Base-by-base conservation (phyloP, 2,329 filamentous ascomycete species). In the Phoma sp. region DNA sequence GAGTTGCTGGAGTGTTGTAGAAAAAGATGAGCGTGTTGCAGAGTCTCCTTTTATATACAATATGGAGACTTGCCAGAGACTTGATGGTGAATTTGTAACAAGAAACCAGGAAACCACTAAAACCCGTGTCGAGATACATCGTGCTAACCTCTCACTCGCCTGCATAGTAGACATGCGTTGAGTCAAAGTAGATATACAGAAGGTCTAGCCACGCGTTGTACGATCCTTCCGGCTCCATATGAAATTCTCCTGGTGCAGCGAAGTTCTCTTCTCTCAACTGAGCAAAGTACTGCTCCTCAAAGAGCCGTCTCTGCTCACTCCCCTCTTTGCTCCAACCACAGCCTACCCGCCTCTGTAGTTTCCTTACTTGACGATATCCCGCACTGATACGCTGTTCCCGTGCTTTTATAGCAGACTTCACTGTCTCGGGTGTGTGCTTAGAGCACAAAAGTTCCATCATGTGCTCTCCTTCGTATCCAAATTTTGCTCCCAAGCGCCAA, bases 271-370 rank as follows among this genome's bases (percentile, higher is more conserved):
- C 37, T 22, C 6, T 29, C 31, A 51, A 8, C 15, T 56, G 53
- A 13, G 47, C 36, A 5, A 1, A 32, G 19, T 47, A 56, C 15
- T 56, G 19, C 29, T 51, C 41, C 21, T 51, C 53, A 22, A 56
- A 56, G 4, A 51, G 32, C 7, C n/a, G 31, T 25, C 53, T 41
- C 21, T 56, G 53, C 47, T 56, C 53, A 19, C 36, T 56, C 3
- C 43, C 41, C 7, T 21, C 29, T 17, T 13, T 36, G 2, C 43
- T 43, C 43, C 41, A 56, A 10, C 53, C 53, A 39, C 47, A 37
- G 5, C 53, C 47, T 21, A 56, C 43, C 24, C 53, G 29, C 8
- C 46, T 22, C 22, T 47, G 8, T 19, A 56, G 12, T 17, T 43
- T 56, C 5, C 5, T 15, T 6, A 32, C 13, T 22, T 43, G n/a